A percentile compares a stretch with the other conserved stretches of the same genome.
These are phyloP conservation scores for Candolleomyces eurysporus DNA, from an alignment of 768 basidiomycete genomes.

Conservation along the genomic window DNA sequence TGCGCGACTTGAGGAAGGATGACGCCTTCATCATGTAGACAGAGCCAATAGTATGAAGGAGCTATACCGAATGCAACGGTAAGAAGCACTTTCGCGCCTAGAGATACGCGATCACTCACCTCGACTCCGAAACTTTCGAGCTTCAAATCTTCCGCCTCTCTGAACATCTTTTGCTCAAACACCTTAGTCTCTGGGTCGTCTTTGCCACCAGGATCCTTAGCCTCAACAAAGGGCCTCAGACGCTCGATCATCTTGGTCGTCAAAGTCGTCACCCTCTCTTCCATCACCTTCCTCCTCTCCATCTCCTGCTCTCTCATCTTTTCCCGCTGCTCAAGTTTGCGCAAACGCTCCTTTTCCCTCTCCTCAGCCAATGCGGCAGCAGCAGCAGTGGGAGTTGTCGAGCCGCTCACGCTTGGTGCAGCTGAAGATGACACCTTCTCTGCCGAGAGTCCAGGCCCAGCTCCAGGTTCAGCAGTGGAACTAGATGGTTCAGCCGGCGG, in stretches of 20 bases:
- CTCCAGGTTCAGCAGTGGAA: conserved; percentile 7
- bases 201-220: conserved; percentile 74
- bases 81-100: neutral
- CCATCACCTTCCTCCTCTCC: conserved; percentile 77
- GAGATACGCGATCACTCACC: conserved; percentile 38
- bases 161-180: conserved; percentile 73
- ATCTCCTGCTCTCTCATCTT: conserved; percentile 81
- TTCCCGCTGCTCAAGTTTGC: conserved; percentile 81
- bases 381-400: conserved; percentile 12
- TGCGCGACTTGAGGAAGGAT: conserved; percentile 87
- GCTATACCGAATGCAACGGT: conserved; percentile 35
- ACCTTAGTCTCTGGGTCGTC: conserved; percentile 80
- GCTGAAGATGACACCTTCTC: neutral
- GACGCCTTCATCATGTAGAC: conserved; percentile 94
- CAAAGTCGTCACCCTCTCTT: conserved; percentile 71
- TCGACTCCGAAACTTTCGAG: conserved; percentile 97
- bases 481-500: neutral
- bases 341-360: conserved; percentile 48
- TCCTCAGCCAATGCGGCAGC: conserved; percentile 26
- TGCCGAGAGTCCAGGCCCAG: conserved; percentile 14
- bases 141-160: conserved; percentile 93
- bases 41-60: conserved; percentile 86
- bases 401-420: neutral
- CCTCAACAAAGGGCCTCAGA: conserved; percentile 87
- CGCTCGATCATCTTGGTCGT: conserved; percentile 81